phyloP scores from a whole-genome alignment of 805 yeast species.

The Debaryomyces hansenii region DNA sequence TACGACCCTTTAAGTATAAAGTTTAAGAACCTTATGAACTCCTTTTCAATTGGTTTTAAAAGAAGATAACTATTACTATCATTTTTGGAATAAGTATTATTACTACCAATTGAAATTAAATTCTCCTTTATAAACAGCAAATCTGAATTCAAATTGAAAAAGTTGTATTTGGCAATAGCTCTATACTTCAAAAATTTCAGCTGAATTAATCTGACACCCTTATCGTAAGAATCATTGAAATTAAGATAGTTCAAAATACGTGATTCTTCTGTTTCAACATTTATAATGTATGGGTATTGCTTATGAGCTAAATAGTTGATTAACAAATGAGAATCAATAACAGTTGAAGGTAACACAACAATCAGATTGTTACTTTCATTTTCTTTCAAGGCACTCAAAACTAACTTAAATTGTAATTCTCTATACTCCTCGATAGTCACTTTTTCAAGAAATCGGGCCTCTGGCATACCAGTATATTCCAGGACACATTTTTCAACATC shows the following conservation, averaged over 20 bases:
- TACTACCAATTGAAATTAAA: neutral
- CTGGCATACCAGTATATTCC: constrained; percentile 11
- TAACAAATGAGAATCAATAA: constrained; percentile 7
- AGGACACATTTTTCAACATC: constrained; percentile 15
- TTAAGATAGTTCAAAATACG: constrained; percentile 11
- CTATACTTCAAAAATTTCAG: constrained; percentile 6
- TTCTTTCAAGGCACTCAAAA: constrained; percentile 3
- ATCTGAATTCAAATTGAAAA: constrained; percentile 13
- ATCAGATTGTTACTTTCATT: constrained; percentile 5
- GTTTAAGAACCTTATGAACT: constrained; percentile 9
- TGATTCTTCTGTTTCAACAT: constrained; percentile 15
- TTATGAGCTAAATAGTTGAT: constrained; percentile 7
- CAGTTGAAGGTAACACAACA: constrained; percentile 12
- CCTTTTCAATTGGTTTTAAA: constrained; percentile 6
- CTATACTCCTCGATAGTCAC: constrained; percentile 9
- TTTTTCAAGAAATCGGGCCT: constrained; percentile 8
- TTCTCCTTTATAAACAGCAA: neutral
- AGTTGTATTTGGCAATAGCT: constrained; percentile 9
- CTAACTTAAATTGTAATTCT: constrained; percentile 8
- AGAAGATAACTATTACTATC: neutral
- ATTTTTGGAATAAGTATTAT: neutral
- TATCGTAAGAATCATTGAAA: constrained; percentile 6
- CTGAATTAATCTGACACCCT: constrained; percentile 9
- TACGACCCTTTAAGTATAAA: constrained; percentile 10
- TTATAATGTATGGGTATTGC: constrained; percentile 8